Evolutionary conservation across 1,284 basidiomycete species (phyloP), one percentile per base, ranked within the genome.

Genomic region (Agaricales sp.): DNA sequence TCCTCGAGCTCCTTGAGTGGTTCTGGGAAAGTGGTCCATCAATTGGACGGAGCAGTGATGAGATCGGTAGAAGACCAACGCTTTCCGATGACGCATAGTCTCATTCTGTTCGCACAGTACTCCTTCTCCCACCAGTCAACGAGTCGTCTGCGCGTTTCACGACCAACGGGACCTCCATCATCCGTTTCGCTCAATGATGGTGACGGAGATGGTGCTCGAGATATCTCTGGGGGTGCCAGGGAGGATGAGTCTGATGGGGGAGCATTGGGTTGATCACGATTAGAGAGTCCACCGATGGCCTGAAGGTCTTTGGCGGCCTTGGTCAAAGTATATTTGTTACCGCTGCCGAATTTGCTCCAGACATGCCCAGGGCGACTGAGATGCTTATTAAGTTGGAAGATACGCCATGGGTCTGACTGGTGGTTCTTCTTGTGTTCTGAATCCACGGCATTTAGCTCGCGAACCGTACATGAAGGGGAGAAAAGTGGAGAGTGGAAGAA

Each of bases 401-500:
- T 82, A n/a, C 96, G 81, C 93, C 94, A 98, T 61, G 87, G 71
- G 64, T 99, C 95, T n/a, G 73, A 74, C 67, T 98, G 95, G 47
- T 92, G 77, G 63, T 99, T 99, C 74, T 99, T 99, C 73, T 92
- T 93, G 75, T 99, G 89, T 63, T 99, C 96, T 1, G 93, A 97
- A 63, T 99, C 88, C 30, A 99, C 96, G 1, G 96, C 96, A 57
- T 94, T 93, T 56, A 98, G 80, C 67, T 99, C 96, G 44, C 96
- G 81, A 48, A 87, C 80, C 0, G 95, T 95, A 63, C 95, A 95
- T 14, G 89, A 91, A 0, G 87, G 80, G 11, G 89, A 71, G 62
- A 99, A 99, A 47, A 96, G 76, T 0, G 96, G 96, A 37, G 83
- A 87, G 58, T 90, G 86, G 69, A 99, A 99, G 73, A 99, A 99